Conservation (phyloP, 495 filamentous ascomycete genomes). For the Rusavskia elegans region DNA sequence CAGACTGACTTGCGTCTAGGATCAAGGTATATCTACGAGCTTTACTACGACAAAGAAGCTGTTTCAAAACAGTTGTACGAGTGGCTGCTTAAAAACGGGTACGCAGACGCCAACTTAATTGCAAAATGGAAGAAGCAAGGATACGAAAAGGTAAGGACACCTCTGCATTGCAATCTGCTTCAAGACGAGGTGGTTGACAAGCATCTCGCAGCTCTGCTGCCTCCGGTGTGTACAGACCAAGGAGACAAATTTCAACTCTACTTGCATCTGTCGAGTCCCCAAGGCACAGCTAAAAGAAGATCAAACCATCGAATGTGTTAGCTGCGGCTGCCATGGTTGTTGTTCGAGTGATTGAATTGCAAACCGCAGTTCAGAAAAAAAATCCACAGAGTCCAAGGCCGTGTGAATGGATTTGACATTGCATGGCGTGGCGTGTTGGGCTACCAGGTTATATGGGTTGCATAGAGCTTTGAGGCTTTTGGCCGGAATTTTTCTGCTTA, state of each 20-base stretch:
- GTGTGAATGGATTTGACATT: background rate
- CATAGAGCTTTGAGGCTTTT: too few relatives aligned
- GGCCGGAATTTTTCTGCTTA: too few relatives aligned
- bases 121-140: constrained; percentile 99
- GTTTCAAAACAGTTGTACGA: constrained; percentile 86
- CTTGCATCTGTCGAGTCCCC: constrained; percentile 93
- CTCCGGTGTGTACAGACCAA: constrained; percentile 95
- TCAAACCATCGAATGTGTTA: constrained; percentile 85
- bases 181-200: background rate
- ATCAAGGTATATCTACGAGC: constrained; percentile 85
- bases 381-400: background rate
- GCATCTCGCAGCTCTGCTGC: constrained; percentile 56
- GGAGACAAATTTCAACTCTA: constrained; percentile 96
- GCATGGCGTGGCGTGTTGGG: background rate
- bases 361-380: background rate
- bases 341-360: constrained; percentile 57
- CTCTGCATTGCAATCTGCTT: background rate
- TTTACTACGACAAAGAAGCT: constrained; percentile 95
- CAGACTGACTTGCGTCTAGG: constrained; percentile 23
- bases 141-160: constrained; percentile 67
- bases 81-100: constrained; percentile 91
- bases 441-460: too few relatives aligned
- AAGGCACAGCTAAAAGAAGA: constrained; percentile 82
- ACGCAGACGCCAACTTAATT: constrained; percentile 87
- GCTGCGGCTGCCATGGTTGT: constrained; percentile 86